Evolutionary conservation across 1,139 yeast genomes (phyloP), one percentile per base, ranked within the genome.

Genomic region (Suhomyces panamericanus): DNA sequence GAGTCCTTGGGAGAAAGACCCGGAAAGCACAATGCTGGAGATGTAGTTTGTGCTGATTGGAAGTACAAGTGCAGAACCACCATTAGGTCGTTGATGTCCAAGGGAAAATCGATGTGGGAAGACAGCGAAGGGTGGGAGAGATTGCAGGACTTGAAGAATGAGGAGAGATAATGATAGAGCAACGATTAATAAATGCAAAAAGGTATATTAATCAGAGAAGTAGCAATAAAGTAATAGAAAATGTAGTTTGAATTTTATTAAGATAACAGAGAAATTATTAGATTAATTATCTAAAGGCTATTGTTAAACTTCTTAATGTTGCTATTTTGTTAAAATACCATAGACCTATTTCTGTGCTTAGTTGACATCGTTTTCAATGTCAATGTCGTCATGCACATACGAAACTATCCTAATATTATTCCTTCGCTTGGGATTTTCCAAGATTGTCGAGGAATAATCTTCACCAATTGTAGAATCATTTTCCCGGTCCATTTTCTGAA

Each of bases 11-110:
- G 98, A 11, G 95, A 87, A 46, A 66, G 81, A 55, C 91, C 90
- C 15, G 98, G 98, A 3, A 86, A 87, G 55, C 81, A 85, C 54
- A 87, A 86, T 24, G 90, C 89, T 3, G 96, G 85, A 1, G 90
- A 87, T 56, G 59, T 86, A 13, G 96, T 93, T 6, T 90, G 96
- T 62, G 80, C 83, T 56, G 96, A 90, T 60, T 91, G 98, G 98
- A 85, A 80, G 58, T 88, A 85, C 66, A 90, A 90, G 62, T 84
- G 95, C 2, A 77, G 83, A 51, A 78, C 87, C 10, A 73, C 88
- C 0, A 75, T 90, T 13, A 76, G 96, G 55, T 78, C 89, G 1
- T 69, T 90, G 52, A 77, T 87, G 79, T 85, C 95, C 22, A 86
- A 85, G 58, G 96, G 96, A 13, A 85, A 80, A 56, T 71, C 75